Evolutionary conservation across 2,329 filamentous ascomycete species (phyloP).

Genomic region (Ophiostoma montium): DNA sequence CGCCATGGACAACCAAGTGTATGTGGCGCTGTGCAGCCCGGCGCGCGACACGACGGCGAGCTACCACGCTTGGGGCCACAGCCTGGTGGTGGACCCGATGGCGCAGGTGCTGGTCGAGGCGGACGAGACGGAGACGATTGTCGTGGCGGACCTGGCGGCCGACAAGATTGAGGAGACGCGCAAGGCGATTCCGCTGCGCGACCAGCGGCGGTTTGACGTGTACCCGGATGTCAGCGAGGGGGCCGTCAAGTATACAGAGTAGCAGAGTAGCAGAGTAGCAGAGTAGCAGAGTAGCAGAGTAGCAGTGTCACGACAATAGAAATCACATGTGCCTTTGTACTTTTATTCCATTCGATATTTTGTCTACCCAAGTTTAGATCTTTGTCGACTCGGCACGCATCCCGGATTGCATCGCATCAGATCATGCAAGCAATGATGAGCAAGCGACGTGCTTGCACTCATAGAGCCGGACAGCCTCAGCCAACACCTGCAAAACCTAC

Average conservation of each 20-base stretch:
- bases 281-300: no score
- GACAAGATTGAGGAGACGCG: constrained; percentile 60
- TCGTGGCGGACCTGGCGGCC: constrained; percentile 56
- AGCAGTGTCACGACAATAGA: no score
- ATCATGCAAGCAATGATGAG: no score
- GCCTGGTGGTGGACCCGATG: constrained; percentile 75
- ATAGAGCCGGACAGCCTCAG: no score
- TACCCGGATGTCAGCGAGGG: constrained; percentile 77
- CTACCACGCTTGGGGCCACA: constrained; percentile 90
- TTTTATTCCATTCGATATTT: no score
- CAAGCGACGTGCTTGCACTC: no score
- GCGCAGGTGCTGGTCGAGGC: constrained; percentile 68
- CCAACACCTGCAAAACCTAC: constrained; percentile 26
- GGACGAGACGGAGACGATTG: constrained; percentile 61
- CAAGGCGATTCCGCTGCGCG: constrained; percentile 69
- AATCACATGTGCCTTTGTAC: no score
- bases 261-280: no score
- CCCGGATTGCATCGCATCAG: no score
- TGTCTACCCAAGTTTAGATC: no score
- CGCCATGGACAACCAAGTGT: constrained; percentile 68
- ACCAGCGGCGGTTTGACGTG: constrained; percentile 84
- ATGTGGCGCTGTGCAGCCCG: constrained; percentile 85
- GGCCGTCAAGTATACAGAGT: constrained; percentile 25
- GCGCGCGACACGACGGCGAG: constrained; percentile 62
- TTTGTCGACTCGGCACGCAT: no score